Percentiles rank a stretch among this genome's conserved stretches.
These are phyloP conservation scores for Plantago coronopus DNA, from an alignment of 305 asterid genomes.

Conservation along the genomic window DNA sequence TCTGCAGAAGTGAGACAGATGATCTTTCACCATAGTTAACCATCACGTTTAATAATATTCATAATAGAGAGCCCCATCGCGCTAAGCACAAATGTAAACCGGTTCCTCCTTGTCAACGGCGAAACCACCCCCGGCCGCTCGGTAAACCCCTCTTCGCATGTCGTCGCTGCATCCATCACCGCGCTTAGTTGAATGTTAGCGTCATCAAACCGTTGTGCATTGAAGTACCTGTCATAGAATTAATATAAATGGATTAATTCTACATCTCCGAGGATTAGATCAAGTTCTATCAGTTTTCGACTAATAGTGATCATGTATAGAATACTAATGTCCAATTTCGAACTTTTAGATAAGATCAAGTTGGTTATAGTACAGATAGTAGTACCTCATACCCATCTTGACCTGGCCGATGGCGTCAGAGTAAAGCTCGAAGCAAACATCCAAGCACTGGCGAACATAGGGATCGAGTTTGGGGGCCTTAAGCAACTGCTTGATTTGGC, in stretches of 20 bases:
- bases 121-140: slow-evolving; percentile 49
- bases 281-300: too few species aligned
- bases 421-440: slow-evolving; percentile 55
- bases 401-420: slow-evolving; percentile 44
- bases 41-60: slow-evolving; percentile 24
- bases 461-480: slow-evolving; percentile 31
- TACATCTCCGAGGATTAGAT: too few species aligned
- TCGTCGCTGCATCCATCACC: slow-evolving; percentile 50
- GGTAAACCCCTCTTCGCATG: slow-evolving; percentile 65
- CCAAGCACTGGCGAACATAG: slow-evolving; percentile 34
- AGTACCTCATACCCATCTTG: slow-evolving; percentile 43
- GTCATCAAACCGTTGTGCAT: slow-evolving; percentile 31
- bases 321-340: too few species aligned
- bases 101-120: slow-evolving; percentile 54
- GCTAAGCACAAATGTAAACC: slow-evolving; percentile 40
- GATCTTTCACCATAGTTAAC: too few species aligned
- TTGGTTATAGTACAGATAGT: too few species aligned
- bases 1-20: too few species aligned
- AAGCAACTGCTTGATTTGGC: slow-evolving; percentile 40
- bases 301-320: too few species aligned
- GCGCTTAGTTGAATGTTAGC: slow-evolving; percentile 55
- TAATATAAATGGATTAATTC: too few species aligned
- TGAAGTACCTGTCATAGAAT: slow-evolving; percentile 20
- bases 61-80: slow-evolving; percentile 52
- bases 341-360: too few species aligned